Evolutionary conservation across 495 filamentous ascomycete genomes (phyloP).

Genomic region (Sabuloglossum arenarium): DNA sequence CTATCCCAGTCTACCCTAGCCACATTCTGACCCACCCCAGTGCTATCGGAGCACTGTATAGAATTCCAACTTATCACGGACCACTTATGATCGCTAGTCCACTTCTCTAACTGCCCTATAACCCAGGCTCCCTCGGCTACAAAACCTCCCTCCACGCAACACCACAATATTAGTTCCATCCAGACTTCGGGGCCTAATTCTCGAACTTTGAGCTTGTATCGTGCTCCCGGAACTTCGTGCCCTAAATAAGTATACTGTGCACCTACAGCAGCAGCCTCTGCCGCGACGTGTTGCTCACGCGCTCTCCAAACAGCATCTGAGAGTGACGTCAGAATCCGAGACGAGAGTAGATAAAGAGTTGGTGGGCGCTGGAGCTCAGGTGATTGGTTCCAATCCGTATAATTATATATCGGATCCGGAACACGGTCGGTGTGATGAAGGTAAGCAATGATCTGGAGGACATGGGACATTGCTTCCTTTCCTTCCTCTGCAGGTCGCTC

Average conservation of each 20-base stretch:
- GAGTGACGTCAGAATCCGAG: constrained; percentile 35
- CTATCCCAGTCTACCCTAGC: constrained; percentile 11
- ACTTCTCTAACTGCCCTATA: constrained; percentile 20
- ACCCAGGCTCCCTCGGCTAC: constrained; percentile 30
- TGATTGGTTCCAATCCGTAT: constrained; percentile 10
- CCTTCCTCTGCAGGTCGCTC: constrained; percentile 20
- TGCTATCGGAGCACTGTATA: not conserved
- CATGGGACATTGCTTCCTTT: constrained; percentile 30
- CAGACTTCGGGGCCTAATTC: constrained; percentile 37
- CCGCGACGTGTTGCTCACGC: constrained; percentile 24
- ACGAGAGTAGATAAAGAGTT: constrained; percentile 32
- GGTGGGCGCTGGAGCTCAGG: constrained; percentile 29
- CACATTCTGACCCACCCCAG: not conserved
- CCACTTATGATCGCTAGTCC: constrained; percentile 17
- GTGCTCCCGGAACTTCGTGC: constrained; percentile 28
- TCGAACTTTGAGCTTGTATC: constrained; percentile 27
- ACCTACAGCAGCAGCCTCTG: constrained; percentile 24
- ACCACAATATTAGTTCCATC: constrained; percentile 47
- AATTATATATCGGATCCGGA: constrained; percentile 36
- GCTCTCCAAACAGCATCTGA: constrained; percentile 40
- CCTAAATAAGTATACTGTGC: constrained; percentile 14
- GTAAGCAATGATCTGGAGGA: constrained; percentile 35
- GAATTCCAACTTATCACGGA: constrained; percentile 19
- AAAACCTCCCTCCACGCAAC: constrained; percentile 41
- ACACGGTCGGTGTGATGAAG: constrained; percentile 36